Conservation (phyloP, 2,329 filamentous ascomycete genomes). For the Nannizziopsis arthrosporioides region DNA sequence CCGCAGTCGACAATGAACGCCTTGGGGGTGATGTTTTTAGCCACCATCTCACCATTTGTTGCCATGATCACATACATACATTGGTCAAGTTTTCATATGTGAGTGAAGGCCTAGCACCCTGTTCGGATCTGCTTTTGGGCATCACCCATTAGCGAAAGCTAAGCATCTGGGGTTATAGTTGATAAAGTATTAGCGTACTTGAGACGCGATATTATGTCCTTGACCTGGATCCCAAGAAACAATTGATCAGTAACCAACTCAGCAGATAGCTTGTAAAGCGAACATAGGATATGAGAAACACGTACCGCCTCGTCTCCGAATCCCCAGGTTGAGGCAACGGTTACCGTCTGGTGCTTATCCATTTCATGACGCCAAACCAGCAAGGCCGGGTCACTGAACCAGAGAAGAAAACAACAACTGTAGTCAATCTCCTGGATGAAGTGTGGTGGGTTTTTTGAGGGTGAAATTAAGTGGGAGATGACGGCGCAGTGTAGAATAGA, state of each 20-base stretch:
- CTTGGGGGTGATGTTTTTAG: constrained; percentile 13
- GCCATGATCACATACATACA: constrained; percentile 15
- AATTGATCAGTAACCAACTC: background rate
- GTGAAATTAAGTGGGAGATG: background rate
- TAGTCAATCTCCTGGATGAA: background rate
- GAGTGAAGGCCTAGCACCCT: constrained; percentile 7
- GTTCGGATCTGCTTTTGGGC: background rate
- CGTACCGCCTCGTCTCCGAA: constrained; percentile 26
- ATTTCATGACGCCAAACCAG: constrained; percentile 3
- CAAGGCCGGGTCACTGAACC: background rate
- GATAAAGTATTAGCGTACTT: constrained; percentile 13
- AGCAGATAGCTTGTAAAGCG: background rate
- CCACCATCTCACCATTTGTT: background rate
- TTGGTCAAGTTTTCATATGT: constrained; percentile 20
- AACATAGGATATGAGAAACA: background rate
- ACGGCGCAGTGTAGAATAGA: too few species aligned
- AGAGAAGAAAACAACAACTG: background rate
- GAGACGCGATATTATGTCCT: constrained; percentile 19
- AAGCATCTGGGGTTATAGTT: background rate
- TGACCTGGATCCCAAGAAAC: constrained; percentile 14
- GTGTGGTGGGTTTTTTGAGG: background rate
- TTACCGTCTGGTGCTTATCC: constrained; percentile 17
- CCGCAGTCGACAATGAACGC: constrained; percentile 21
- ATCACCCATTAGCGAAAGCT: background rate
- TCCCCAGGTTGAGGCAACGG: constrained; percentile 24